phyloP scores from a whole-genome alignment of 306 rosid genomes.

The Vicia faba region DNA sequence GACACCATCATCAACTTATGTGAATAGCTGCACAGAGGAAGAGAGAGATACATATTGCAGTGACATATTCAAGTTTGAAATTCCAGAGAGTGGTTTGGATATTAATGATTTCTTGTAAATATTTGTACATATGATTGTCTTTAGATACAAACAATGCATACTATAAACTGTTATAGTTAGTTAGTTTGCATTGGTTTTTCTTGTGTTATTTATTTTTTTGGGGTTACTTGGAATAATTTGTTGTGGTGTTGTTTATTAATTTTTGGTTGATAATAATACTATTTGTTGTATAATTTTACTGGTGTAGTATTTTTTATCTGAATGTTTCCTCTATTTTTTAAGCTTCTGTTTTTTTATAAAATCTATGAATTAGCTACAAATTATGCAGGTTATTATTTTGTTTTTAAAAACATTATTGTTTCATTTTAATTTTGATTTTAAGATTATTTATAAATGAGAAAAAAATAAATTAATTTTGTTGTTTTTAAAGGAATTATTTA shows the following conservation, averaged over 20 bases:
- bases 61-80: slow-evolving; percentile 71
- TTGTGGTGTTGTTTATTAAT: neutral
- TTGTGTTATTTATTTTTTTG: slow-evolving; percentile 23
- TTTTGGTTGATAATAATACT: slow-evolving; percentile 27
- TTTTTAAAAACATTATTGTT: too few relatives aligned
- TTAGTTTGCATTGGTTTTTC: slow-evolving; percentile 29
- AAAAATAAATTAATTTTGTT: too few relatives aligned
- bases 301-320: neutral
- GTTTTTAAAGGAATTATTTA: too few relatives aligned
- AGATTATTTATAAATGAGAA: too few relatives aligned
- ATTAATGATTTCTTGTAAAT: slow-evolving; percentile 73
- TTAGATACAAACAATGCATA: neutral
- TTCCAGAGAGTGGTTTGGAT: slow-evolving; percentile 73
- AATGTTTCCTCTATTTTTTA: neutral
- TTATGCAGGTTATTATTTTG: too few relatives aligned
- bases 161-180: slow-evolving; percentile 1
- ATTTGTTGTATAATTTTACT: neutral
- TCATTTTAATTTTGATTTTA: too few relatives aligned
- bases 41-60: slow-evolving; percentile 79
- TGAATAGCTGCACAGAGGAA: slow-evolving; percentile 67
- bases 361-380: too few relatives aligned
- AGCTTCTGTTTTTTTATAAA: too few relatives aligned
- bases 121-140: slow-evolving; percentile 2
- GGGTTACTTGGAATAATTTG: slow-evolving; percentile 25
- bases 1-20: slow-evolving; percentile 52